These are phyloP conservation scores for Sphagnum contortum DNA, from an alignment of 225 moss, liverwort and hornwort species.

Conservation along the genomic window DNA sequence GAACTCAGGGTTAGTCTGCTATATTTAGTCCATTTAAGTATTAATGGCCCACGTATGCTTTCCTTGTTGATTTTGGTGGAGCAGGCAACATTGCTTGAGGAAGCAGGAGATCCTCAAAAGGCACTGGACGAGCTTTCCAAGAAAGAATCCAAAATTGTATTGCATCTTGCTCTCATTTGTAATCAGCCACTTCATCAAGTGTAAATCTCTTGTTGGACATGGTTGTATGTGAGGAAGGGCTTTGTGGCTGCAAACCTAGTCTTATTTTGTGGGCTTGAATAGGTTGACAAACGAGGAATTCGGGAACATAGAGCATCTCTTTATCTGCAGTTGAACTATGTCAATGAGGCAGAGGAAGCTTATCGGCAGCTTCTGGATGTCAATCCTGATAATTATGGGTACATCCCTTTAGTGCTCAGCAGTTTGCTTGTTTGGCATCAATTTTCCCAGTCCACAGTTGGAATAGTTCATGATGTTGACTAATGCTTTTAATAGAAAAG, in stretches of 20 bases:
- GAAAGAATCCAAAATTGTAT: constrained; percentile 78
- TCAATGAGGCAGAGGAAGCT: constrained; percentile 69
- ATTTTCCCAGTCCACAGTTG: no score
- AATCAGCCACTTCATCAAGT: no score
- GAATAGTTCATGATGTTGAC: no score
- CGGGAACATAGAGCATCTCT: constrained; percentile 77
- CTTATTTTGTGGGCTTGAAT: background rate
- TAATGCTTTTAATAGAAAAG: no score
- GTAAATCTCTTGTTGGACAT: no score
- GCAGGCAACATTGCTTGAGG: constrained; percentile 77
- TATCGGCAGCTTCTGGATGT: constrained; percentile 79
- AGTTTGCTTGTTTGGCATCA: no score
- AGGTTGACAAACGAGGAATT: constrained; percentile 79
- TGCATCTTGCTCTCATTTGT: constrained; percentile 4
- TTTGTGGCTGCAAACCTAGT: no score
- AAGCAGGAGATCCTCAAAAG: constrained; percentile 71
- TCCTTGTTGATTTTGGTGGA: constrained; percentile 1
- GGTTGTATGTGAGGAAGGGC: no score
- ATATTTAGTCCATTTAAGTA: no score
- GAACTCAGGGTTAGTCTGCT: no score
- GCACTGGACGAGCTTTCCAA: constrained; percentile 75
- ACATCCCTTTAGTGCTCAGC: background rate
- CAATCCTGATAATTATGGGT: constrained; percentile 89
- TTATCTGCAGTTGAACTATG: constrained; percentile 46
- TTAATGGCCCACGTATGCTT: no score